Evolutionary conservation across 129 eudicot species (phyloP).

Genomic region (Helianthus annuus): HanXRQr2.0-SUNRISE NC_035443.2:58524785-58525284

Average conservation of each 20-base stretch:
- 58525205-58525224: neutral
- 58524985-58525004: neutral
- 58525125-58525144: neutral
- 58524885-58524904: slow-evolving; percentile 95
- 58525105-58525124: neutral
- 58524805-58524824: neutral
- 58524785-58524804: neutral
- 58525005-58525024: neutral
- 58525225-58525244: too few relatives aligned
- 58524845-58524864: slow-evolving; percentile 99
- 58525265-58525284: slow-evolving; percentile 11
- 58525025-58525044: slow-evolving; percentile 2
- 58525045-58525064: neutral
- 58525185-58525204: neutral
- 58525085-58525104: neutral
- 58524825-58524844: slow-evolving; percentile 10
- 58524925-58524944: slow-evolving; percentile 82
- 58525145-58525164: neutral
- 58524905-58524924: slow-evolving; percentile 87
- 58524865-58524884: slow-evolving; percentile 74
- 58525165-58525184: neutral
- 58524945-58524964: slow-evolving; percentile 97
- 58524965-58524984: slow-evolving; percentile 38
- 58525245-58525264: neutral
- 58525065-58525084: neutral